Base-by-base conservation (phyloP, 306 rosid species). In the Fragaria vesca region DNA sequence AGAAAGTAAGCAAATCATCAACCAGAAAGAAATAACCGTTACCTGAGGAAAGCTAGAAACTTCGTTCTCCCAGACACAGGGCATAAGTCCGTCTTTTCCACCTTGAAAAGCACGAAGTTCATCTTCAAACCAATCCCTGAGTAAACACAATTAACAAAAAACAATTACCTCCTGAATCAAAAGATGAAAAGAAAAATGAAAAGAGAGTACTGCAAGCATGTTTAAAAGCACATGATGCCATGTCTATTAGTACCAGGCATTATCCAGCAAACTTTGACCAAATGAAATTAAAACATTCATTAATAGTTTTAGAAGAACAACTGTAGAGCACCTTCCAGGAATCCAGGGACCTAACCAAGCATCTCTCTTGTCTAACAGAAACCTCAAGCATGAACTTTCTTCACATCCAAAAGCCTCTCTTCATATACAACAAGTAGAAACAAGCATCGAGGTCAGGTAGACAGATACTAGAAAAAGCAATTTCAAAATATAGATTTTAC, bases 311-410 rank as follows among this genome's bases (percentile, higher is more conserved):
- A 58, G 61, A 76, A 60, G 67, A 50, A 55, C 0, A 50, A 55
- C 0, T 81, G 68, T 77, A 75, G 48, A 78, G 77, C 66, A 95
- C 98, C 98, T 95, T 88, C 98, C 98, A 72, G 98, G 98, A 82
- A 89, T 87, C 98, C 98, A 95, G 76, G 98, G 98, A 81, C 98
- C 98, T 92, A 95, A 83, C 97, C 97, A 95, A 71, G 98, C 96
- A 86, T 95, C 98, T 86, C 97, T 88, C 86, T 88, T 95, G 86
- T 95, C 97, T 83, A 92, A 85, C 84, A 95, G 87, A 85, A 81
- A 83, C 93, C 97, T 87, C 93, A 92, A 87, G 90, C 98, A 95
- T 10, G 97, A 91, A 81, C 98, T 95, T 80, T 95, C 98, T 74
- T 91, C 97, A 69, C 88, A 87, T 78, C 95, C 97, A 85, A 87